A percentile compares a stretch with the other conserved stretches of the same genome.
Evolutionary conservation across 192 early-diverging fungal genomes (phyloP).

Genomic region (Neocallimastix lanati): DNA sequence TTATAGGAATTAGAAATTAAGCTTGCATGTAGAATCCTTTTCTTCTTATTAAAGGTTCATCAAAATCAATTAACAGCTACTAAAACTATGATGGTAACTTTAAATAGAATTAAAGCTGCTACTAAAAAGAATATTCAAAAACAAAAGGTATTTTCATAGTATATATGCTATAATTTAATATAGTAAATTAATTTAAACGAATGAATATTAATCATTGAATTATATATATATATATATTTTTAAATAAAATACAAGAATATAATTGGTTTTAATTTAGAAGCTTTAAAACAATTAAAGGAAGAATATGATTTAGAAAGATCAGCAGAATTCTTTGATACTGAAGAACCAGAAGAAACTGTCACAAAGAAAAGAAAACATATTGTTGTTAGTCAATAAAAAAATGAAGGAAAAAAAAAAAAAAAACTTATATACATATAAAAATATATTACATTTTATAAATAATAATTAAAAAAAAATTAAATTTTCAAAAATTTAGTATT

Average conservation of each 20-base stretch:
- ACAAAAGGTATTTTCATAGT: not conserved
- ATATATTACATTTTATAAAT: too few species aligned
- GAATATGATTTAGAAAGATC: not conserved
- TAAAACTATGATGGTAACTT: not conserved
- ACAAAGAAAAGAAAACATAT: not conserved
- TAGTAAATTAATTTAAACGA: too few species aligned
- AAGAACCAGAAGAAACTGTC: not conserved
- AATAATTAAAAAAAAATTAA: too few species aligned
- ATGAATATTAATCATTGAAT: too few species aligned
- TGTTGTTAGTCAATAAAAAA: not conserved
- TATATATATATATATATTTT: too few species aligned
- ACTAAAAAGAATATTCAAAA: not conserved
- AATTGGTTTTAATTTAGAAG: not conserved
- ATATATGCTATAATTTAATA: too few species aligned
- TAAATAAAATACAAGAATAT: too few species aligned
- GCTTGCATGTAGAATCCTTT: slow-evolving; percentile 64
- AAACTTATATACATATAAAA: too few species aligned
- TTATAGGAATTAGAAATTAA: slow-evolving; percentile 59
- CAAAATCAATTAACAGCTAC: slow-evolving; percentile 78
- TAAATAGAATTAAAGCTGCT: not conserved
- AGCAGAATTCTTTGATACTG: not conserved
- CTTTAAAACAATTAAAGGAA: not conserved
- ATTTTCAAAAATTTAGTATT: too few species aligned
- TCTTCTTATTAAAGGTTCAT: slow-evolving; percentile 69
- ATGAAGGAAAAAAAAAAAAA: too few species aligned